These are phyloP conservation scores for Candida parachauliodes DNA, from an alignment of 805 yeast genomes.

Conservation along the genomic window DNA sequence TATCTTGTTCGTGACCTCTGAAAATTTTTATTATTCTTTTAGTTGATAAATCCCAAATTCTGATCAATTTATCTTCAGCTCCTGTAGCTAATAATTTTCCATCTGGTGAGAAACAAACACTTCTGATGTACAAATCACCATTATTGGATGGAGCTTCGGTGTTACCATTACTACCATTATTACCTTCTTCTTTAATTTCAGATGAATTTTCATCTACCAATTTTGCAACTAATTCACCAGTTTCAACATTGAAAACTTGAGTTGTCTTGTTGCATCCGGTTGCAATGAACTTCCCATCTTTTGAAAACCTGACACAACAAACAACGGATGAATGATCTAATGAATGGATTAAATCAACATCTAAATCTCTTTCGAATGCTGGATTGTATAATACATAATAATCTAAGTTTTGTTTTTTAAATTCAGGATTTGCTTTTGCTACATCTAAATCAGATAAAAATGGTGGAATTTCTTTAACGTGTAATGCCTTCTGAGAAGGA, in stretches of 20 bases:
- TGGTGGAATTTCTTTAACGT: conserved; percentile 77
- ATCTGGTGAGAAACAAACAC: conserved; percentile 96
- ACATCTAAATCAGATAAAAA: conserved; percentile 78
- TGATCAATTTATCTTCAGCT: conserved; percentile 83
- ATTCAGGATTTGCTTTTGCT: conserved; percentile 66
- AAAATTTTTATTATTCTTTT: conserved; percentile 81
- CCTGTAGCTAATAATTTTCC: conserved; percentile 89
- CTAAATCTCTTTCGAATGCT: conserved; percentile 60
- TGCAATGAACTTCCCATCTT: conserved; percentile 88
- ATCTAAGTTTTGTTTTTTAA: conserved; percentile 78
- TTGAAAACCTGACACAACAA: conserved; percentile 91
- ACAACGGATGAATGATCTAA: conserved; percentile 93
- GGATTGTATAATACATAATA: conserved; percentile 91
- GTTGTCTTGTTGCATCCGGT: conserved; percentile 97
- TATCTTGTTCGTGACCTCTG: conserved; percentile 96
- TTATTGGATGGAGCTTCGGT: conserved; percentile 45
- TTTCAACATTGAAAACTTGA: conserved; percentile 87
- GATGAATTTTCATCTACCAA: conserved; percentile 69
- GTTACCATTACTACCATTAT: conserved; percentile 36
- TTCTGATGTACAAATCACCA: conserved; percentile 88
- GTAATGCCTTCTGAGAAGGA: conserved; percentile 46
- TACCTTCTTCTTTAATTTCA: conserved; percentile 36
- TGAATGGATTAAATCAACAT: conserved; percentile 84
- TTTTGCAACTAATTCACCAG: conserved; percentile 85
- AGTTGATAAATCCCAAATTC: conserved; percentile 93